Evolutionary conservation across 1,284 basidiomycete species (phyloP), one percentile per base, ranked within the genome.

Genomic region (Cystobasidium pallidum): DNA sequence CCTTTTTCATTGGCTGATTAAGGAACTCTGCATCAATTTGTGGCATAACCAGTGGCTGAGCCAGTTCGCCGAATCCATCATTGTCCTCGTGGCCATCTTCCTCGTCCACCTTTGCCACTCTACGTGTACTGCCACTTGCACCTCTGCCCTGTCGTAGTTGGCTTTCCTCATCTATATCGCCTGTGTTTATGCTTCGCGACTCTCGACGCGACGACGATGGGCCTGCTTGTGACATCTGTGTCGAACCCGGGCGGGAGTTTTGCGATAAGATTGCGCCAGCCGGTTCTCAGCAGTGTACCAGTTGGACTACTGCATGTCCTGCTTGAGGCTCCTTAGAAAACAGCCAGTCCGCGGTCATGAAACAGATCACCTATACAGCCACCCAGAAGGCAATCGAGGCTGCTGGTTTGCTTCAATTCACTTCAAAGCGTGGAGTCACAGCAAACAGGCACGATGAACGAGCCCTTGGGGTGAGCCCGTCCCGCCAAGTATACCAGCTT

Each of bases 121-220:
- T 39, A 21, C 62, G 26, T 17, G n/a, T 36, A 10, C 43, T 58
- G 39, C n/a, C 32, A 30, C 43, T 45, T 61, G 58, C 28, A 10
- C n/a, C 7, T 24, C n/a, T 43, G 10, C 7, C 34, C 15, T 34
- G 65, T 36, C 24, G 51, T n/a, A 13, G 54, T 3, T 70, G 66
- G 52, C 61, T 34, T 19, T 70, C 66, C 13, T 41, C 57, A 36
- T 64, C 62, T 32, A 47, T 43, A n/a, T 30, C 66, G 57, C 26
- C 66, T 28, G n/a, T 36, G 8, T 6, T 61, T 19, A 51, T 28
- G 4, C 24, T 41, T 45, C 59, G 47, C 32, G 59, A 64, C 43
- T 7, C 36, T 57, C 52, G 59, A 63, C 68, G 59, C 59, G 68
- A 52, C 19, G 61, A 43, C n/a, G 58, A 63, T 43, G 68, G 49